Evolutionary conservation across 805 yeast species (phyloP), one percentile per base, ranked within the genome.

Genomic region (Spathaspora sp.): DNA sequence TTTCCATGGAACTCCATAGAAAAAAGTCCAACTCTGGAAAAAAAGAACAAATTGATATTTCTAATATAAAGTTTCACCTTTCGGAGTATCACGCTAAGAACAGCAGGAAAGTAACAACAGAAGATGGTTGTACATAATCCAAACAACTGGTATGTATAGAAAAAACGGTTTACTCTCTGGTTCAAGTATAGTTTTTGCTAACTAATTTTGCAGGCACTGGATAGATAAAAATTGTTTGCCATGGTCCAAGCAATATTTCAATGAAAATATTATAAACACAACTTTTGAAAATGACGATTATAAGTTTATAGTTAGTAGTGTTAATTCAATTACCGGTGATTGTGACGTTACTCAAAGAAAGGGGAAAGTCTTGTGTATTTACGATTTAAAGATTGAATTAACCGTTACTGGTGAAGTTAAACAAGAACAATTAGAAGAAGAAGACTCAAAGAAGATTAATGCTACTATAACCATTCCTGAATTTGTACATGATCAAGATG

Each of bases 341-440:
- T 86, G 94, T 59, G 88, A 87, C 60, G 92, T 88, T 12, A 84
- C 89, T 19, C 93, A 88, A 67, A 80, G 96, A 72, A 88, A 88
- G 67, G 93, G 93, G 8, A 86, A 83, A 67, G 89, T 85, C 23
- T 79, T 82, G 60, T 87, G 93, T 62, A 84, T 87, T 47, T 87
- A 80, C 60, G 96, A 88, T 62, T 64, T 87, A 76, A 70, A 72
- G 44, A 64, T 87, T 46, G 75, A 72, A 55, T 75, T 87, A 52
- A 60, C 69, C 9, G 72, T 83, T 18, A 60, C 65, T 38, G 75
- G 80, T 12, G 58, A 63, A 28, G 70, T 65, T 7, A 67, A 62
- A 6, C 76, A 73, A n/a, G 75, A 70, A 46, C 32, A 46, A 3
- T 16, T 42, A 19, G 51, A 52, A 35, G 38, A 46, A 12, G 40